Conservation (phyloP, 1,139 yeast genomes). For the Lipomyces yarrowii region DNA sequence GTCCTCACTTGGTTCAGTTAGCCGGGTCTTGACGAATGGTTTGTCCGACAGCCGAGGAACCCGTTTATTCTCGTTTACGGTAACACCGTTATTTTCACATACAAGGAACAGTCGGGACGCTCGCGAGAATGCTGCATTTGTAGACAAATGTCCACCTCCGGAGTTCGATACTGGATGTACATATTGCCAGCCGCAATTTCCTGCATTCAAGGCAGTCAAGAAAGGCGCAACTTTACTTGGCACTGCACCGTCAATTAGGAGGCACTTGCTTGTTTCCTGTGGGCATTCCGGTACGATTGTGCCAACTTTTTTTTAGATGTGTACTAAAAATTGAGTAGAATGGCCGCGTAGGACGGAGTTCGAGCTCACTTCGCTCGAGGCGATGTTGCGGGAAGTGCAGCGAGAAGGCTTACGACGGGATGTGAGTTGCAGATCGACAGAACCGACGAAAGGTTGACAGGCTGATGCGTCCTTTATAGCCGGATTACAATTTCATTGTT, state of each 20-base stretch:
- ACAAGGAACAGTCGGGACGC: background rate
- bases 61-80: background rate
- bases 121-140: constrained; percentile 1
- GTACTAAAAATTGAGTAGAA: constrained; percentile 29
- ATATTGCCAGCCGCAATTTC: constrained; percentile 54
- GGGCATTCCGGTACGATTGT: constrained; percentile 39
- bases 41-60: background rate
- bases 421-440: constrained; percentile 7
- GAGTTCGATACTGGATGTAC: constrained; percentile 64
- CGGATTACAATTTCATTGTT: constrained; percentile 55
- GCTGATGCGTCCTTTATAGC: constrained; percentile 37
- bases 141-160: constrained; percentile 54
- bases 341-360: constrained; percentile 65
- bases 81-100: background rate
- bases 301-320: background rate
- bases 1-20: background rate
- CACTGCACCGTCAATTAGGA: constrained; percentile 56
- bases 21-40: background rate
- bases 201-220: constrained; percentile 50
- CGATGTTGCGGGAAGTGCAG: constrained; percentile 35
- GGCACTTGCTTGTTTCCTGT: constrained; percentile 58
- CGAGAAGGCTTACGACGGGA: constrained; percentile 18
- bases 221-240: constrained; percentile 46
- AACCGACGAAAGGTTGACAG: background rate
- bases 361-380: constrained; percentile 50